A percentile compares a stretch with the other conserved stretches of the same genome.
Conservation (phyloP, 352 stramenopile species). For the Pythium angustatum region DNA sequence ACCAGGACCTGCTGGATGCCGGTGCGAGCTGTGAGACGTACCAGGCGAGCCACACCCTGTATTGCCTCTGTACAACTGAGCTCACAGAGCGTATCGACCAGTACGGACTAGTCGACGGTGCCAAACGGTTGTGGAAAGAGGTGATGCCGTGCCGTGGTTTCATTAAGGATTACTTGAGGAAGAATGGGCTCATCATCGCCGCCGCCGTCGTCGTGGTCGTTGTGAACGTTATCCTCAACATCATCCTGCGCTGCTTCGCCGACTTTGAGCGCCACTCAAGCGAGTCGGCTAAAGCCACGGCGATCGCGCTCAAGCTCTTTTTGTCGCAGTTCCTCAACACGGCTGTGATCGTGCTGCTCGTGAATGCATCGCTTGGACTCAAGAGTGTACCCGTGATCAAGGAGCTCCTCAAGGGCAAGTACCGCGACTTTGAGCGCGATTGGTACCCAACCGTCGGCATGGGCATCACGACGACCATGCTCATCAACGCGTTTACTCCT, state of each 20-base stretch:
- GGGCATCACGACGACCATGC: conserved; percentile 85
- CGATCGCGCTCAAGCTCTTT: conserved; percentile 81
- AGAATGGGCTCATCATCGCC: conserved; percentile 69
- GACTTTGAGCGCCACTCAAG: conserved; percentile 78
- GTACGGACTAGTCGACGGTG: conserved; percentile 53
- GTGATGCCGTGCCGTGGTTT: conserved; percentile 62
- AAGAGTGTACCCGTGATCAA: conserved; percentile 42
- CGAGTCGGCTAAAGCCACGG: conserved; percentile 75
- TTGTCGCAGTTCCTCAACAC: conserved; percentile 83
- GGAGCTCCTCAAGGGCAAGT: conserved; percentile 78
- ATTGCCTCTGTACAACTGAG: conserved; percentile 67
- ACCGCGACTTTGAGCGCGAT: conserved; percentile 77
- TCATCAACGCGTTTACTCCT: conserved; percentile 77
- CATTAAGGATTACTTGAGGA: conserved; percentile 63
- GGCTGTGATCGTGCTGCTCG: conserved; percentile 74
- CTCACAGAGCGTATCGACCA: conserved; percentile 47
- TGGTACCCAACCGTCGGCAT: conserved; percentile 89
- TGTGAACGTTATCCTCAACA: conserved; percentile 77
- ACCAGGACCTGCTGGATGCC: conserved; percentile 35
- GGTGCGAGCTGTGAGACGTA: conserved; percentile 64
- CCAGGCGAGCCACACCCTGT: conserved; percentile 55
- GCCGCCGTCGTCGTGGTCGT: conserved; percentile 69
- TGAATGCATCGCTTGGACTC: conserved; percentile 65
- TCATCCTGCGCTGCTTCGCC: conserved; percentile 64
- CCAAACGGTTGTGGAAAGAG: conserved; percentile 52